phyloP scores from a whole-genome alignment of 2,329 filamentous ascomycete genomes.

The Penicillium oxalicum region DNA sequence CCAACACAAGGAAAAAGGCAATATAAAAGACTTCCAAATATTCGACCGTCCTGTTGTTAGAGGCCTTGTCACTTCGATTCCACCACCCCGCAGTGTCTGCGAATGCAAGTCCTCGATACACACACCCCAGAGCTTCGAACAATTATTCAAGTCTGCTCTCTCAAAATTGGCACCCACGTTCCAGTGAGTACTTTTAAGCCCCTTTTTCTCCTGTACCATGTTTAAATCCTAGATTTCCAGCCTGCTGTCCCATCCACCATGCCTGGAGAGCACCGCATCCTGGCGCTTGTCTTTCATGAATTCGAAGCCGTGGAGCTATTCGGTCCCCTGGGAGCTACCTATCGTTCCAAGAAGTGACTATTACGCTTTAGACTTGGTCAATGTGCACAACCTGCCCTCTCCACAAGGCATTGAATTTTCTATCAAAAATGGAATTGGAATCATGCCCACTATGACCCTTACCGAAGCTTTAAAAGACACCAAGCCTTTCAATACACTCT shows the following conservation, averaged over 20 bases:
- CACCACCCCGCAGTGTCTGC: too few relatives aligned
- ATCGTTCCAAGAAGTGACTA: conserved; percentile 2
- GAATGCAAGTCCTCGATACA: too few relatives aligned
- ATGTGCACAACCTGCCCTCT: not conserved
- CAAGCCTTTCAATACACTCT: not conserved
- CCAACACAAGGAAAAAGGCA: too few relatives aligned
- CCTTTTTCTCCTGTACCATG: not conserved
- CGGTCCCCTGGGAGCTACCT: not conserved
- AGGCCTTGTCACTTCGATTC: too few relatives aligned
- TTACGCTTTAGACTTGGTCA: not conserved
- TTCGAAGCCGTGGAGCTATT: conserved; percentile 3
- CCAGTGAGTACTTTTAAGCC: not conserved
- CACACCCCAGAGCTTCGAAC: too few relatives aligned
- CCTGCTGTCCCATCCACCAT: not conserved
- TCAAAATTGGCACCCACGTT: too few relatives aligned
- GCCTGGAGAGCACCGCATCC: not conserved
- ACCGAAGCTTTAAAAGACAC: not conserved
- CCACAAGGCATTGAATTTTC: not conserved
- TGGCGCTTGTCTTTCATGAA: not conserved
- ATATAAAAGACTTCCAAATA: too few relatives aligned
- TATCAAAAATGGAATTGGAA: not conserved
- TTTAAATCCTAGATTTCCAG: too few relatives aligned
- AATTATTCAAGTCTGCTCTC: too few relatives aligned
- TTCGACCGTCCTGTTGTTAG: too few relatives aligned
- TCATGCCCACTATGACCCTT: not conserved